A percentile compares a stretch with the other conserved stretches of the same genome.
These are phyloP conservation scores for Circinella minor DNA, from an alignment of 371 early-diverging fungal species.

Conservation along the genomic window DNA sequence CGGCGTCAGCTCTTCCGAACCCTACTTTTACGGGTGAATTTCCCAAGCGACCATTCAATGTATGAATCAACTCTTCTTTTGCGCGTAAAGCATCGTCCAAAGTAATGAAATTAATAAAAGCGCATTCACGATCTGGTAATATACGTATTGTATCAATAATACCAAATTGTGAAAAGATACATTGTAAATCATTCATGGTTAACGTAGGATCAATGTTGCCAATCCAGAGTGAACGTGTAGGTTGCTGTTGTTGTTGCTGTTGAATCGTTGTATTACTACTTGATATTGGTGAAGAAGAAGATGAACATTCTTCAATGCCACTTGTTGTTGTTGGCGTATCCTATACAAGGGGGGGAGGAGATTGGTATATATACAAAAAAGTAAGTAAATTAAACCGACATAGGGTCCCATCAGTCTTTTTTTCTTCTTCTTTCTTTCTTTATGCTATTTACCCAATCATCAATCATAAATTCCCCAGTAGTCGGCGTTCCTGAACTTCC, in stretches of 20 bases:
- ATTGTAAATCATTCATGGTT: conserved; percentile 76
- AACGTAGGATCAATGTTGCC: conserved; percentile 87
- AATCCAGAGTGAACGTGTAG: conserved; percentile 92
- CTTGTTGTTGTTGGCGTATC: too few relatives aligned
- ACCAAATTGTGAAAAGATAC: conserved; percentile 86
- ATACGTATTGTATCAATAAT: conserved; percentile 90
- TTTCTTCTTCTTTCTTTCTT: neutral
- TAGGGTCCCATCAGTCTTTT: neutral
- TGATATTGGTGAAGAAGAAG: conserved; percentile 19
- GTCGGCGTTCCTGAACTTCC: conserved; percentile 8
- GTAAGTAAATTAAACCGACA: too few relatives aligned
- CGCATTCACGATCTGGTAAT: conserved; percentile 73
- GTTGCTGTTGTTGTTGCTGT: conserved; percentile 14
- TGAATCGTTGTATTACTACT: conserved; percentile 24
- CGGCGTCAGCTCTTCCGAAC: conserved; percentile 86
- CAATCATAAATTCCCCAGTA: neutral
- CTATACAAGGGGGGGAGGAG: too few relatives aligned
- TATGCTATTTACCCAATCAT: conserved; percentile 13
- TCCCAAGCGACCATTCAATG: conserved; percentile 25
- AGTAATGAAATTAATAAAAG: conserved; percentile 46
- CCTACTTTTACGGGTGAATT: conserved; percentile 67
- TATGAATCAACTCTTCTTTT: conserved; percentile 33
- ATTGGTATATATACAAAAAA: too few relatives aligned
- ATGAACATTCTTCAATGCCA: neutral
- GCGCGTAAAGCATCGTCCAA: conserved; percentile 47